Conservation (phyloP, 2,329 filamentous ascomycete species). For the Tolypocladium ovalisporum region DNA sequence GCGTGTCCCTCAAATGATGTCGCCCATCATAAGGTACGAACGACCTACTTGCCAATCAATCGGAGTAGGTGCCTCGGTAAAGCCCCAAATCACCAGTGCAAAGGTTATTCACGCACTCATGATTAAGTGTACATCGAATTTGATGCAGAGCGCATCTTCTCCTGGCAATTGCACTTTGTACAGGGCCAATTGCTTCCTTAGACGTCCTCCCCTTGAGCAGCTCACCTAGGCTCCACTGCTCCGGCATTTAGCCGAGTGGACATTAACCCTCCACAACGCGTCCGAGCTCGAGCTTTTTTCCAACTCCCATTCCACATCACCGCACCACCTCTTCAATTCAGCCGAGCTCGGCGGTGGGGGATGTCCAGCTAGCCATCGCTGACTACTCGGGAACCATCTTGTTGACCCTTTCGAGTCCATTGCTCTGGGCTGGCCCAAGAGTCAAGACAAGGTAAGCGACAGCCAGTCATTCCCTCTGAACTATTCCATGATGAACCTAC, state of each 20-base stretch:
- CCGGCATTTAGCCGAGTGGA: not conserved
- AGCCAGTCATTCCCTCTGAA: not conserved
- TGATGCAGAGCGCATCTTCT: not conserved
- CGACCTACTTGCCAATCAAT: not conserved
- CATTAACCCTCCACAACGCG: not conserved
- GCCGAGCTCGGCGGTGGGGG: not conserved
- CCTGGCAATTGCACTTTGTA: not conserved
- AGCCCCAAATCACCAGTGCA: no score
- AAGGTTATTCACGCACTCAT: not conserved
- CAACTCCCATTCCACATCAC: not conserved
- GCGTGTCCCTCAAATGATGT: not conserved
- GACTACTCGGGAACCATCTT: not conserved
- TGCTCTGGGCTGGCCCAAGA: not conserved
- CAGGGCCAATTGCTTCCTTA: not conserved
- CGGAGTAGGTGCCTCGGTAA: not conserved
- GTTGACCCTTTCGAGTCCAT: not conserved
- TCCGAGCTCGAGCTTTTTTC: not conserved
- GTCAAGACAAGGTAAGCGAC: conserved; percentile 10
- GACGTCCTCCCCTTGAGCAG: no score
- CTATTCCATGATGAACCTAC: conserved; percentile 31
- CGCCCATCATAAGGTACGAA: no score
- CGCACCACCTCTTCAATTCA: not conserved
- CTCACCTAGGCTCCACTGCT: not conserved
- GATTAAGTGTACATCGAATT: not conserved
- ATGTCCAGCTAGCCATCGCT: not conserved